These are phyloP conservation scores for Verticillium albo-atrum DNA, from an alignment of 2,329 filamentous ascomycete genomes.

Conservation along the genomic window DNA sequence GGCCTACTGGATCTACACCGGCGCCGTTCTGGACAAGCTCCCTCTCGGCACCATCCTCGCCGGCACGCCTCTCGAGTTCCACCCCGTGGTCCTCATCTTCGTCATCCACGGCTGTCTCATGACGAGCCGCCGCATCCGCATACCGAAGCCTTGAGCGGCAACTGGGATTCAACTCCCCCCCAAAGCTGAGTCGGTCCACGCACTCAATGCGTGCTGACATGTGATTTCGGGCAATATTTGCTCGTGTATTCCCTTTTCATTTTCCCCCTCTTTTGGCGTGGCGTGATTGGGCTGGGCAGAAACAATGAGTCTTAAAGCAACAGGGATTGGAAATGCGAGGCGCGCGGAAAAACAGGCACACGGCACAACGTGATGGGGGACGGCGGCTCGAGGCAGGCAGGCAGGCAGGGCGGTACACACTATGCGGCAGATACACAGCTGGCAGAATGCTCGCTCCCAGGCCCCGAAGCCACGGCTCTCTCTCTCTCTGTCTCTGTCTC, in stretches of 20 bases:
- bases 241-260: neutral
- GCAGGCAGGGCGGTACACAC: too few species aligned
- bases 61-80: constrained; percentile 72
- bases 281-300: neutral
- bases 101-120: constrained; percentile 87
- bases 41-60: constrained; percentile 67
- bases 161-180: neutral
- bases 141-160: constrained; percentile 72
- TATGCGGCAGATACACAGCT: too few species aligned
- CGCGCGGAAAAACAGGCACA: neutral
- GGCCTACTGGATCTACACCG: constrained; percentile 81
- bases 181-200: neutral
- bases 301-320: neutral
- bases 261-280: neutral
- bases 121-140: constrained; percentile 91
- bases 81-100: constrained; percentile 78
- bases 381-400: too few species aligned
- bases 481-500: too few species aligned
- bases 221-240: neutral
- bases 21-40: constrained; percentile 74
- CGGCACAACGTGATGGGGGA: neutral
- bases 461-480: neutral
- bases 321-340: neutral
- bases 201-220: neutral
- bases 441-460: neutral